Base-by-base conservation (phyloP, 192 early-diverging fungal genomes). In the Umbelopsis isabellina region DNA sequence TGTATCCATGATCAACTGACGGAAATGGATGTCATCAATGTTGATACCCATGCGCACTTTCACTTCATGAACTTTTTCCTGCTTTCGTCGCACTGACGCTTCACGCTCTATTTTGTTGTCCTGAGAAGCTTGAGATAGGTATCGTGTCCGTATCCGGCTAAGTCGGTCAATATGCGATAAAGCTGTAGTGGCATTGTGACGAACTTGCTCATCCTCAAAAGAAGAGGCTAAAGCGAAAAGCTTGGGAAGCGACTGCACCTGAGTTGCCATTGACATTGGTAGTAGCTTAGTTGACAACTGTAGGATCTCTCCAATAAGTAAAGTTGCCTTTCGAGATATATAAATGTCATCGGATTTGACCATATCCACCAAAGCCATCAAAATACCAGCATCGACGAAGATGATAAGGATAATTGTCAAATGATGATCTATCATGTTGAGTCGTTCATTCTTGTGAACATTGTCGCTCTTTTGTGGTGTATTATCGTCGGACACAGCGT, bases 151-250 rank as follows among this genome's bases (percentile, higher is more conserved):
- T 9, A 79, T 83, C 30, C 86, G 66, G 70, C 82, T 80, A 9
- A 92, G 80, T 11, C 79, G 76, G 66, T 94, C 93, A 52, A 94
- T 94, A 71, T 92, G 89, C 0, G 87, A 79, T 4, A 94, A 76
- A 3, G 92, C 93, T 5, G 82, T 79, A 0, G 90, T 94, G 4
- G 93, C 91, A 69, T 81, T 80, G 72, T 95, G 93, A 1, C 94
- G 87, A 7, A 87, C 77, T 12, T 72, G 71, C 74, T 93, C 91
- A 72, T 95, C 88, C 1, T 86, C 80, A 80, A 95, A 95, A 66
- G 89, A 84, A 10, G 90, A 85, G 1, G 94, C 94, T 4, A 92
- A 78, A 23, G 80, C 69, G 67, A 95, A 95, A 15, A 95, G 80
- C 18, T 80, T 82, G 0, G 94, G 88, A 46, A 95, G 71, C 1